Percentiles rank a stretch among this genome's conserved stretches.
These are phyloP conservation scores for Clarireedia monteithiana DNA, from an alignment of 2,329 filamentous ascomycete species.

Conservation along the genomic window DNA sequence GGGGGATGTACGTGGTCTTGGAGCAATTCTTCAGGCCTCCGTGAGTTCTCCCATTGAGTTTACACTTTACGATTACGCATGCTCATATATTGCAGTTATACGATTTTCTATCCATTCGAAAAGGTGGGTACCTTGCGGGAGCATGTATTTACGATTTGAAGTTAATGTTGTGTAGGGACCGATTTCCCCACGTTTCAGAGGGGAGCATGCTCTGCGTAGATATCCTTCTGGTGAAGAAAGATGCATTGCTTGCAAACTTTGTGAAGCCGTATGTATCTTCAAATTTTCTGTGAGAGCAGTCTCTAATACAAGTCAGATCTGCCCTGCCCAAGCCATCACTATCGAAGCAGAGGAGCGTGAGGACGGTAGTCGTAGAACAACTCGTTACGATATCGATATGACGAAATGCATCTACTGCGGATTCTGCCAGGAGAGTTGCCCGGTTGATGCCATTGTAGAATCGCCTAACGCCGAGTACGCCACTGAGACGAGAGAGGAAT, in stretches of 20 bases:
- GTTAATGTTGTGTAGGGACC: constrained; percentile 54
- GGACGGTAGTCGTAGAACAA: constrained; percentile 90
- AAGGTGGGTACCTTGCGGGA: constrained; percentile 49
- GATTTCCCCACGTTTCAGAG: constrained; percentile 95
- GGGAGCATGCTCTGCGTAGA: constrained; percentile 90
- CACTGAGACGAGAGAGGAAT: constrained; percentile 78
- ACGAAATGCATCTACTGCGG: constrained; percentile 99
- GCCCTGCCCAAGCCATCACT: constrained; percentile 95
- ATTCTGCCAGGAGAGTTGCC: constrained; percentile 98
- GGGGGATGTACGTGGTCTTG: constrained; percentile 95
- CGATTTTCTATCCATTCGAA: constrained; percentile 97
- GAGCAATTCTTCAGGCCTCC: constrained; percentile 98
- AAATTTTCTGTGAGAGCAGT: background rate
- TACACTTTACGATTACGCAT: constrained; percentile 9
- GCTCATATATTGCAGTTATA: constrained; percentile 59
- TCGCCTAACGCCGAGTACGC: constrained; percentile 68
- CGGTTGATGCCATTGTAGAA: constrained; percentile 88
- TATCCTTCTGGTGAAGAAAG: constrained; percentile 98
- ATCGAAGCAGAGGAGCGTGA: constrained; percentile 98
- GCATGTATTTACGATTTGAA: constrained; percentile 5
- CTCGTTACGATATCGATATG: constrained; percentile 99
- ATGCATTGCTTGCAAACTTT: constrained; percentile 99
- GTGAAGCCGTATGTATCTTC: constrained; percentile 63
- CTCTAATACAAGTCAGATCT: constrained; percentile 49
- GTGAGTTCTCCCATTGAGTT: constrained; percentile 51